A percentile compares a stretch with the other conserved stretches of the same genome.
These are phyloP conservation scores for Psilocybe azurescens DNA, from an alignment of 768 basidiomycete species.

Conservation along the genomic window DNA sequence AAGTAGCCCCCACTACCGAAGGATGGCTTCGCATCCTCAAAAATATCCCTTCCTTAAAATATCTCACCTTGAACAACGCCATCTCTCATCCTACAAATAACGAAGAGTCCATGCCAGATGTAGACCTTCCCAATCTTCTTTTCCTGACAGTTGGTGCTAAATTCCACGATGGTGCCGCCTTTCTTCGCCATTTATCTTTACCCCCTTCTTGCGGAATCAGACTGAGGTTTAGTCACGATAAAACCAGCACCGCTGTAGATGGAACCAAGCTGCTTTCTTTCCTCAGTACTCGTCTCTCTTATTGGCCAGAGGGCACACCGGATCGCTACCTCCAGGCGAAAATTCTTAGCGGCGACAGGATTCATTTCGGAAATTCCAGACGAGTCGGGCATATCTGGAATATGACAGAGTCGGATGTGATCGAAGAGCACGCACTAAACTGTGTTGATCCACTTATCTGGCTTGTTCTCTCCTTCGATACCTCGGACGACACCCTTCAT, in stretches of 20 bases:
- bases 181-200: conserved; percentile 24
- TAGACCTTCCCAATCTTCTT: conserved; percentile 22
- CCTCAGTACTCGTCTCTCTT: conserved; percentile 23
- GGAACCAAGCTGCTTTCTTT: conserved; percentile 18
- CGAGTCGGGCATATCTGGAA: conserved; percentile 29
- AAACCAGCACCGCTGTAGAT: conserved; percentile 5
- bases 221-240: conserved; percentile 17
- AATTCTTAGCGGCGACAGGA: conserved; percentile 25
- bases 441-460: conserved; percentile 25
- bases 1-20: conserved; percentile 25
- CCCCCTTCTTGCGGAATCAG: conserved; percentile 26
- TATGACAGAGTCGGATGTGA: conserved; percentile 24
- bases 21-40: conserved; percentile 27
- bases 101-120: conserved; percentile 7
- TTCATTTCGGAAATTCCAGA: conserved; percentile 30
- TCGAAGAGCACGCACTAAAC: conserved; percentile 20
- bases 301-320: conserved; percentile 17
- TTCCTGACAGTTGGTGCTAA: conserved; percentile 25
- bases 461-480: conserved; percentile 23
- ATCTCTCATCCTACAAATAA: conserved; percentile 16
- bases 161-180: conserved; percentile 21
- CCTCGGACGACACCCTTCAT: conserved; percentile 14
- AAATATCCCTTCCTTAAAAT: conserved; percentile 26
- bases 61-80: conserved; percentile 27
- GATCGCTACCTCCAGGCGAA: conserved; percentile 29